Base-by-base conservation (phyloP, 768 basidiomycete genomes). In the Trametes cingulata region DNA sequence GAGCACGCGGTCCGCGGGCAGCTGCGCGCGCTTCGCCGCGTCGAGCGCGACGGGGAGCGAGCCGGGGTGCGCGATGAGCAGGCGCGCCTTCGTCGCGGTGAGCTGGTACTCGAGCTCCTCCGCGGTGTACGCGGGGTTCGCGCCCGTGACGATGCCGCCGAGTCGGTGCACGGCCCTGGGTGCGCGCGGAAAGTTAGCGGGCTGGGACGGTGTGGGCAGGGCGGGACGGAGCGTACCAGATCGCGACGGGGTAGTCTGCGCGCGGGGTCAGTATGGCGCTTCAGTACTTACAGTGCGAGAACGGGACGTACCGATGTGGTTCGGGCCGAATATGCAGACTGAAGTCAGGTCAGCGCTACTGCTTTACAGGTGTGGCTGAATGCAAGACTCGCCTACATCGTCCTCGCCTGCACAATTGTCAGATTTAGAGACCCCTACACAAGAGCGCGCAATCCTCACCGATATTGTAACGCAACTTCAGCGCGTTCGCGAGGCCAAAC, bases 261-360 rank as follows among this genome's bases (percentile, higher is more conserved):
- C 43, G 12, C 1, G 41, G 12, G 37, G 20, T 48, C 2, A 55
- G 43, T 58, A 42, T 19, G 8, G 2, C n/a, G 17, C 20, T 42
- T 15, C 13, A 15, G 29, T n/a, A n/a, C n/a, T n/a, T n/a, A n/a
- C n/a, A 17, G 45, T 19, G 14, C 0, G 25, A 19, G 45, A 57
- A 20, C 5, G 3, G n/a, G 9, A 61, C 65, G 20, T 25, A 67
- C 68, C 63, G 43, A 68, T 39, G 45, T 68, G 70, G 58, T 80
- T 90, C 24, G 84, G 78, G 63, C 86, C 85, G 70, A 84, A 88
- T 35, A 90, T 70, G 56, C 87, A 75, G 10, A 87, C 88, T 88
- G 63, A 22, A 37, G 12, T 13, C 22, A 20, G 25, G 24, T 22
- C 27, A 12, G 35, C 9, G 8, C 15, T 2, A 51, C 27, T 33